phyloP scores from a whole-genome alignment of 1,139 yeast genomes.

The Diutina pseudorugosa region DNA sequence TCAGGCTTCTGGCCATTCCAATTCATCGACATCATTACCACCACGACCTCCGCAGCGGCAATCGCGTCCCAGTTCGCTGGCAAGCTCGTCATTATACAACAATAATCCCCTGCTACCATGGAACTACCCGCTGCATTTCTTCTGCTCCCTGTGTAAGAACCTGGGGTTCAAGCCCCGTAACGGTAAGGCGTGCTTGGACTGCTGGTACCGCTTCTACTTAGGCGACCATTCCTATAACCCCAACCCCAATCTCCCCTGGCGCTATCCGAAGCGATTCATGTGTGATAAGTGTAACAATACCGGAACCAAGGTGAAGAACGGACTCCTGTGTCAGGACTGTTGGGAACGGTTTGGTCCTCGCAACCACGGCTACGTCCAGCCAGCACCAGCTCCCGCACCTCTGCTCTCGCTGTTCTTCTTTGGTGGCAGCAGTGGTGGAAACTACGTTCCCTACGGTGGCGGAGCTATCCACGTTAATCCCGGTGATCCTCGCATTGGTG shows the following conservation, averaged over 20 bases:
- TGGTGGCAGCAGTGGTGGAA: neutral
- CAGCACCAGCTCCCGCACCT: constrained; percentile 11
- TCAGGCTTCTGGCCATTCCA: neutral
- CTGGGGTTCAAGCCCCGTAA: constrained; percentile 24
- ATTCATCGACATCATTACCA: neutral
- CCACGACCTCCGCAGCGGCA: neutral
- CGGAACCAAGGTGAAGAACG: constrained; percentile 54
- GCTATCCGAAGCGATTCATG: constrained; percentile 47
- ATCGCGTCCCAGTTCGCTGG: neutral
- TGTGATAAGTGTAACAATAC: constrained; percentile 71
- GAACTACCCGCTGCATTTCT: constrained; percentile 23
- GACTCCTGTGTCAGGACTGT: constrained; percentile 58
- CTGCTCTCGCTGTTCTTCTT: constrained; percentile 3
- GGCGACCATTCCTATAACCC: constrained; percentile 25
- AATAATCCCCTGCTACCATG: constrained; percentile 39
- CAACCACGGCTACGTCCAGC: constrained; percentile 12
- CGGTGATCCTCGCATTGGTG: constrained; percentile 82
- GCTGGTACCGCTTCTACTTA: constrained; percentile 25
- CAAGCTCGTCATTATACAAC: constrained; percentile 8
- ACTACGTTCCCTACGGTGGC: constrained; percentile 7
- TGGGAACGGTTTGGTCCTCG: constrained; percentile 53
- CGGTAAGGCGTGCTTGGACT: constrained; percentile 20
- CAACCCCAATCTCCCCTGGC: constrained; percentile 22
- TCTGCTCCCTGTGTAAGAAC: constrained; percentile 29
- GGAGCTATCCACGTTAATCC: constrained; percentile 42